Evolutionary conservation across 1,284 basidiomycete species (phyloP).

Genomic region (Boletus mariae): DNA sequence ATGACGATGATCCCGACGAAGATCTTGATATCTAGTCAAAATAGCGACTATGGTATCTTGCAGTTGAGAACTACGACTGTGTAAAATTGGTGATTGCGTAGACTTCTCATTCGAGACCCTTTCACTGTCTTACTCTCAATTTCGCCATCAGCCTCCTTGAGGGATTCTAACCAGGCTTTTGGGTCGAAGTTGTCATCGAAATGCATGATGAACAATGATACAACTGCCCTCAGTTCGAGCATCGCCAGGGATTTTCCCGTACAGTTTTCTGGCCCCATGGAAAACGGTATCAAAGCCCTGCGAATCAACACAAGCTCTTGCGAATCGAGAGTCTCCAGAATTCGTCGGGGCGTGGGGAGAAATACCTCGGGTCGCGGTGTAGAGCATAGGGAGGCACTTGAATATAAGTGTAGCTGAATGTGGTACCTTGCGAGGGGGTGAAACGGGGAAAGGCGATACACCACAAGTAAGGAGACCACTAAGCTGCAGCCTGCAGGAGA

Average conservation of each 20-base stretch:
- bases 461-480: constrained; percentile 11
- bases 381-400: constrained; percentile 37
- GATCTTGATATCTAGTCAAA: constrained; percentile 70
- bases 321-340: constrained; percentile 30
- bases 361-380: constrained; percentile 40
- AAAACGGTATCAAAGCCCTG: constrained; percentile 34
- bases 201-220: constrained; percentile 28
- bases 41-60: neutral
- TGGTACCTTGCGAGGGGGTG: constrained; percentile 34
- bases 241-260: constrained; percentile 34
- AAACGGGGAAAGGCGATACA: constrained; percentile 35
- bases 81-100: neutral
- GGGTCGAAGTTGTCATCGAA: constrained; percentile 28
- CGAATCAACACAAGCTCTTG: constrained; percentile 18
- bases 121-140: constrained; percentile 15
- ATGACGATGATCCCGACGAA: constrained; percentile 88
- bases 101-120: constrained; percentile 1
- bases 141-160: constrained; percentile 28
- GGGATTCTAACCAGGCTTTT: constrained; percentile 27
- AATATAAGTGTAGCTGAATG: constrained; percentile 25
- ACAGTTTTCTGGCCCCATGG: constrained; percentile 34
- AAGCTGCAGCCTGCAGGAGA: constrained; percentile 18
- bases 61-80: neutral
- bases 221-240: constrained; percentile 30
- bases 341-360: constrained; percentile 38